Evolutionary conservation across 495 filamentous ascomycete genomes (phyloP), one percentile per base, ranked within the genome.

Genomic region (Penicillium egyptiacum): DNA sequence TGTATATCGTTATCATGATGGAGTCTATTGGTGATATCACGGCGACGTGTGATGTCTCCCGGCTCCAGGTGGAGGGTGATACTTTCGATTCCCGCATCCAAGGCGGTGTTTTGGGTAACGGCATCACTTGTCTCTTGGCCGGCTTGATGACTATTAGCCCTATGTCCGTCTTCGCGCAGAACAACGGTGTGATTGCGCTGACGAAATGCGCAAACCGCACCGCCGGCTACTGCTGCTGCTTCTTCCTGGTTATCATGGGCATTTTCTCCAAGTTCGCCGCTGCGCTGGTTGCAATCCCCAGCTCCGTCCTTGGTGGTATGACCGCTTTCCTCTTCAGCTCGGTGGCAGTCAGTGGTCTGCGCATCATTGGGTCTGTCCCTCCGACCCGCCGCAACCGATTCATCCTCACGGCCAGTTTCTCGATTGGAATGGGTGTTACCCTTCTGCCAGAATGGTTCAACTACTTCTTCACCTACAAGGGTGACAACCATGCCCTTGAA

Each of bases 181-280:
- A 96, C 73, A 97, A 97, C 74, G 86, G 91, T 60, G 92, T 97
- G 55, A 96, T 97, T 59, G 87, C 90, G 6, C 78, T 96, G 20
- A 96, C 91, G 3, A 83, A 90, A 20, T 96, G 92, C 70, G 92
- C 92, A 0, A 97, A 94, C 71, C 84, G 92, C 47, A 89, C 84
- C 12, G 92, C 92, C 4, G 92, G 92, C 11, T 96, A 91, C 66
- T 82, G 71, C 50, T 78, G 74, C 66, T 89, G 89, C 76, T 75
- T 91, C 63, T 96, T 95, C 79, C 79, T 96, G 19, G 72, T 96
- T 51, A 68, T 96, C 67, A 91, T 92, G 88, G 92, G 92, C 41
- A 77, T 96, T 59, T 95, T 96, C 72, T 85, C 90, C 55, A 96
- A 96, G 61, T 95, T 96, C 69, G 90, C 92, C n/a, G 91, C 92